phyloP scores from a whole-genome alignment of 257 asterid genomes.

The Linderniella brevidens region DNA sequence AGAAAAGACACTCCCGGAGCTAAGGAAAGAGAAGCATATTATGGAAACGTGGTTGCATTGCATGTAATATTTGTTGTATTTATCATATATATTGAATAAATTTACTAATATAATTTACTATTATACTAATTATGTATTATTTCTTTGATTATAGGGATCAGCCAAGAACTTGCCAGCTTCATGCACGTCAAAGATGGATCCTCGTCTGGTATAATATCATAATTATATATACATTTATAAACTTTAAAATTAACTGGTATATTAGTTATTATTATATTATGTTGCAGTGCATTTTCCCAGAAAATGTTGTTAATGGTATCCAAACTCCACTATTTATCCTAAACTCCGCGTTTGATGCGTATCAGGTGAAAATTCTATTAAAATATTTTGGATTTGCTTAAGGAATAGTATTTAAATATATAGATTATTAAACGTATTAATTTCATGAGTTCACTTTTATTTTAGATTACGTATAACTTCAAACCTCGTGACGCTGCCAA shows the following conservation, averaged over 20 bases:
- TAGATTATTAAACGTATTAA: neutral
- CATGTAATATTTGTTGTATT: neutral
- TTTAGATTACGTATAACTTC: neutral
- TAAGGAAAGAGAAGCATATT: neutral
- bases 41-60: neutral
- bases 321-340: neutral
- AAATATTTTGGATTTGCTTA: neutral
- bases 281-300: slow-evolving; percentile 2
- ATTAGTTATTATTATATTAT: neutral
- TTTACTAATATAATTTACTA: neutral
- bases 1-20: neutral
- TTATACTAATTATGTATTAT: neutral
- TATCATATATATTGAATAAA: neutral
- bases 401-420: neutral
- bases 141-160: neutral
- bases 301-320: neutral
- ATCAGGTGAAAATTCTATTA: neutral
- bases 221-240: neutral
- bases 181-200: slow-evolving; percentile 4
- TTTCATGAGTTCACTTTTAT: neutral
- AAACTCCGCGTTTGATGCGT: slow-evolving; percentile 1
- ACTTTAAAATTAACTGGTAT: neutral
- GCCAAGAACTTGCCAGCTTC: neutral
- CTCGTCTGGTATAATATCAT: neutral
- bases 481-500: neutral